Conservation (phyloP, 768 basidiomycete genomes). For the Neoboletus brunneissimus region DNA sequence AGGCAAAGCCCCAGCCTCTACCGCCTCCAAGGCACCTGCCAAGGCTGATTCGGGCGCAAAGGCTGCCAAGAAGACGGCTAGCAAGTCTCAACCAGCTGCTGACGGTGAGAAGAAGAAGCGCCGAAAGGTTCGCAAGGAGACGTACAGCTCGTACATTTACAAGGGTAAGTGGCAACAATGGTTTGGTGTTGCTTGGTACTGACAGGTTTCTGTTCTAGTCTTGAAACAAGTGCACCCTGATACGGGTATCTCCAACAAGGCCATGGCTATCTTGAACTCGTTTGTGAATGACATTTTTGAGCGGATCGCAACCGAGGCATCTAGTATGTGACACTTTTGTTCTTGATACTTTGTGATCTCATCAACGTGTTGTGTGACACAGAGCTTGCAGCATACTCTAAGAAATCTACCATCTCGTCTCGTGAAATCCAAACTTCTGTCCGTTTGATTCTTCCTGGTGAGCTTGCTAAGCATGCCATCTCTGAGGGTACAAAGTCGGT, state of each 20-base stretch:
- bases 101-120: constrained; percentile 79
- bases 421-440: constrained; percentile 87
- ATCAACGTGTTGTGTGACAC: neutral
- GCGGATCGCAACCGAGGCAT: constrained; percentile 72
- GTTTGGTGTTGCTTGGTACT: neutral
- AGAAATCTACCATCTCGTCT: constrained; percentile 90
- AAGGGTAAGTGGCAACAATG: constrained; percentile 48
- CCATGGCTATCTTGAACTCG: constrained; percentile 80
- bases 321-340: constrained; percentile 43
- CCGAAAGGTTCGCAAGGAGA: constrained; percentile 77
- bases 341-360: neutral
- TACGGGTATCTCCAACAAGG: constrained; percentile 91
- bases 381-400: constrained; percentile 83
- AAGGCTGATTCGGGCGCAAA: constrained; percentile 42
- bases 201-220: constrained; percentile 39
- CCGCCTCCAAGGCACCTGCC: constrained; percentile 58
- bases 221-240: constrained; percentile 92
- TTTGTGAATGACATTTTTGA: constrained; percentile 87
- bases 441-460: constrained; percentile 79
- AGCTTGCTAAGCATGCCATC: constrained; percentile 85
- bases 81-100: constrained; percentile 48
- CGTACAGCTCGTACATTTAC: constrained; percentile 84
- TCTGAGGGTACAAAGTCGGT: constrained; percentile 79
- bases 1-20: constrained; percentile 46
- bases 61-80: constrained; percentile 60